A percentile compares a stretch with the other conserved stretches of the same genome.
Evolutionary conservation across 2,329 filamentous ascomycete genomes (phyloP).

Genomic region (Keithomyces neogunnii): DNA sequence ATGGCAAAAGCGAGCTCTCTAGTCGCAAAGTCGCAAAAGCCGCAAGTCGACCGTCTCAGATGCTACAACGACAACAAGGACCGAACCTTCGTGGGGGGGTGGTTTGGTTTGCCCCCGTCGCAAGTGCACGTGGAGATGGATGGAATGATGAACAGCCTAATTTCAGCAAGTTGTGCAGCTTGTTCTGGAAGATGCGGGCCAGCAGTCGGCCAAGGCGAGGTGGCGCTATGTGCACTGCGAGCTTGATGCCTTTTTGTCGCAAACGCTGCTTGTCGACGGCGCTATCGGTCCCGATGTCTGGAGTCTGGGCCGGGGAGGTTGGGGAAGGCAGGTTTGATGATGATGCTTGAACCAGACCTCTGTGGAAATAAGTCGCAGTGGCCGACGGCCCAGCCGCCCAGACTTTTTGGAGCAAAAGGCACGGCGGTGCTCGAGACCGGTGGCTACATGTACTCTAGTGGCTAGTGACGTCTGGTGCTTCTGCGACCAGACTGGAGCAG

Average conservation of each 20-base stretch:
- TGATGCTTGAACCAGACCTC: too few relatives aligned
- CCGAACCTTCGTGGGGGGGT: not conserved
- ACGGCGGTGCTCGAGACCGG: too few relatives aligned
- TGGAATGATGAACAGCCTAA: not conserved
- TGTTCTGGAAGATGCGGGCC: not conserved
- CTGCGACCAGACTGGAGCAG: too few relatives aligned
- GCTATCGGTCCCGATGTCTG: not conserved
- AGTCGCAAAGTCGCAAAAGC: not conserved
- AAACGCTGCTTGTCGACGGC: not conserved
- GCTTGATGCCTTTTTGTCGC: not conserved
- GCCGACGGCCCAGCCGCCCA: too few relatives aligned
- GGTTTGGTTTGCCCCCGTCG: constrained; percentile 1
- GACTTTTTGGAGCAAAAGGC: too few relatives aligned
- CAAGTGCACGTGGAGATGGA: constrained; percentile 2
- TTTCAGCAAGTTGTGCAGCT: not conserved
- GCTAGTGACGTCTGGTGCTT: too few relatives aligned
- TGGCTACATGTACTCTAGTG: too few relatives aligned
- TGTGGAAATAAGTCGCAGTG: too few relatives aligned
- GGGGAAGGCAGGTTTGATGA: too few relatives aligned
- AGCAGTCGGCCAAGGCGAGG: too few relatives aligned
- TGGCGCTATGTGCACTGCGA: not conserved
- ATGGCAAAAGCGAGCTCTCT: not conserved
- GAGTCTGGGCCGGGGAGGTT: too few relatives aligned
- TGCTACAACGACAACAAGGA: not conserved
- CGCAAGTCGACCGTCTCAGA: not conserved